Evolutionary conservation across 2,329 filamentous ascomycete species (phyloP).

Genomic region (Pseudocercospora cruenta): DNA sequence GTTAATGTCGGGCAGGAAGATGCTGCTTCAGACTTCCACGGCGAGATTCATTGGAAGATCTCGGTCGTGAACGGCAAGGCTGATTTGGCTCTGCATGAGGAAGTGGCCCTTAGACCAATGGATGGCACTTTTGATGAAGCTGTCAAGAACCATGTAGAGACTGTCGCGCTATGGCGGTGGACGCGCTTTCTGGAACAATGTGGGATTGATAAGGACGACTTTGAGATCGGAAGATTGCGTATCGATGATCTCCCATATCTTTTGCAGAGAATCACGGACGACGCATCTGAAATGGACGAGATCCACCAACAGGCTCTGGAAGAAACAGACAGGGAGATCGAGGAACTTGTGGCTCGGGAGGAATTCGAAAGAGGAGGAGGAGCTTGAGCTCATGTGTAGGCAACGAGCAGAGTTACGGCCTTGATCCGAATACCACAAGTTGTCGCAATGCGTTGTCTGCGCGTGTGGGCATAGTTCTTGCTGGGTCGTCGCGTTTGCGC

Average conservation of each 20-base stretch:
- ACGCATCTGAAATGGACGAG: not conserved
- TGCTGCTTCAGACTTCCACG: not conserved
- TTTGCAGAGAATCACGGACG: not conserved
- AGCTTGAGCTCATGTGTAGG: too few species aligned
- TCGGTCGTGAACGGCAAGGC: not conserved
- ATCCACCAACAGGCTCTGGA: not conserved
- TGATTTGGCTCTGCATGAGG: not conserved
- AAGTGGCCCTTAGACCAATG: not conserved
- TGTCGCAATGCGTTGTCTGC: not conserved
- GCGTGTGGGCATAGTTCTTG: not conserved
- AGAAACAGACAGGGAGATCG: too few species aligned
- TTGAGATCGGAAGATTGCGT: not conserved
- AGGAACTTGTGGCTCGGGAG: not conserved
- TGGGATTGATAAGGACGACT: too few species aligned
- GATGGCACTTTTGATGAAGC: not conserved
- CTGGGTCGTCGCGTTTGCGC: not conserved
- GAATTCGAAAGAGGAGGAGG: not conserved
- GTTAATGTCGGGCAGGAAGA: not conserved
- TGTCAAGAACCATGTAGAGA: not conserved
- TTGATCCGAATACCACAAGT: not conserved
- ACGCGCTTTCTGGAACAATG: not conserved
- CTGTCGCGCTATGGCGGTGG: not conserved
- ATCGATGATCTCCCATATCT: not conserved
- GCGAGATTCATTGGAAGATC: not conserved
- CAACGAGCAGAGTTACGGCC: not conserved